Evolutionary conservation across 345 rosid genomes (phyloP), one percentile per base, ranked within the genome.

Genomic region (Melaleuca quinquenervia): DNA sequence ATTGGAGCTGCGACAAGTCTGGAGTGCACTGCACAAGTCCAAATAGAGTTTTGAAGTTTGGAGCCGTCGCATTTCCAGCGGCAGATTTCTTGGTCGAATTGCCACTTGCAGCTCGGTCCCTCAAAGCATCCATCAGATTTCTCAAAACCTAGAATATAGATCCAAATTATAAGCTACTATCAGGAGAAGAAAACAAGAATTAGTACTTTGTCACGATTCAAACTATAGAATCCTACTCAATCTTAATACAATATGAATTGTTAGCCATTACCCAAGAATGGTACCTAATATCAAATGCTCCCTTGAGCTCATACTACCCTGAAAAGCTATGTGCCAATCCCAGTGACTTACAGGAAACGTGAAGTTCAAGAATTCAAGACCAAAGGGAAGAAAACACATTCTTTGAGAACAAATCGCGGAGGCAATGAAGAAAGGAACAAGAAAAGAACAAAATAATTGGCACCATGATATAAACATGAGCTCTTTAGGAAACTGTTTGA

Each of bases 11-110:
- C 50, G 85, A 83, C n/a, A 83, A 54, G 74, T 83, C 85, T 5
- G 85, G 85, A 13, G 78, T 60, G 51, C 85, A 84, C 55, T 84
- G 74, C 85, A 58, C n/a, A 27, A 84, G 85, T 29, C 76, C 85
- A 58, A 2, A 84, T 12, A 84, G 75, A 21, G 48, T 84, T 1
- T 45, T 45, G 52, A 58, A 84, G 49, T 84, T 22, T 29, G 85
- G 53, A 11, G 85, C 85, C 0, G 27, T 60, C 0, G n/a, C 44
- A 1, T 58, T 58, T 6, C 78, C n/a, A 0, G 27, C 78, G 0
- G 85, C 78, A 21, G 48, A 84, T 0, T 84, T 84, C 74, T 1
- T 48, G 0, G 22, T 84, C 9, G 80, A 84, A 58, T 45, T 60
- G 51, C 85, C 85, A 16, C 3, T 74, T 0, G 53, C 52, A 18